Evolutionary conservation across 345 rosid genomes (phyloP).

Genomic region (Lenwebbia sp.): DNA sequence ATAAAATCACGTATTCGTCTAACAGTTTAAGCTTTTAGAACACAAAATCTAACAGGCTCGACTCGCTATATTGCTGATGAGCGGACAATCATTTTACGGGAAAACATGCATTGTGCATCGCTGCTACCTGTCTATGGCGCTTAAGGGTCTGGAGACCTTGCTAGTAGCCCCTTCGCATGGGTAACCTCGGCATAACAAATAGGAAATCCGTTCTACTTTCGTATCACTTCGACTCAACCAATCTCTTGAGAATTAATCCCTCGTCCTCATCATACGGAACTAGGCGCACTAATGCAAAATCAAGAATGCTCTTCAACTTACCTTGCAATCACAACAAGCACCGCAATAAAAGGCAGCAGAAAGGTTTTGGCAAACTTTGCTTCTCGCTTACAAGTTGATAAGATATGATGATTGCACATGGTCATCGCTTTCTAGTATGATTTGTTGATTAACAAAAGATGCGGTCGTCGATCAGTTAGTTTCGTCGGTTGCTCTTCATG

Average conservation of each 20-base stretch:
- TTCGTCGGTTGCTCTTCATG: too few species aligned
- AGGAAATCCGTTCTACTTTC: not conserved
- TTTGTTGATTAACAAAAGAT: not conserved
- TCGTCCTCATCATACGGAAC: not conserved
- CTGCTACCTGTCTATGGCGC: not conserved
- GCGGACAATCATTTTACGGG: not conserved
- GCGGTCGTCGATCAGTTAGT: not conserved
- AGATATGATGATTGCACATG: not conserved
- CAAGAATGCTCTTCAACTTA: not conserved
- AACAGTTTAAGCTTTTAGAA: too few species aligned
- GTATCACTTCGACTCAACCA: not conserved
- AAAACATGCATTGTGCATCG: not conserved
- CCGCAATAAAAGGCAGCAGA: not conserved
- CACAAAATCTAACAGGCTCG: not conserved
- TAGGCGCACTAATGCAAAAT: not conserved
- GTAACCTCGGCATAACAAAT: too few species aligned
- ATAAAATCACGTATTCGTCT: too few species aligned
- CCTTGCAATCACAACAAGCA: not conserved
- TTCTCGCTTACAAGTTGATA: not conserved
- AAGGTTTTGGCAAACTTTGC: not conserved
- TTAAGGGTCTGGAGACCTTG: too few species aligned
- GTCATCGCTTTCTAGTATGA: not conserved
- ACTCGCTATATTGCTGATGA: not conserved
- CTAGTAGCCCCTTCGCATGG: too few species aligned
- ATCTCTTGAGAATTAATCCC: not conserved